Evolutionary conservation across 148 eudicot genomes (phyloP), one percentile per base, ranked within the genome.

Genomic region (Vaccinium darrowii): DNA sequence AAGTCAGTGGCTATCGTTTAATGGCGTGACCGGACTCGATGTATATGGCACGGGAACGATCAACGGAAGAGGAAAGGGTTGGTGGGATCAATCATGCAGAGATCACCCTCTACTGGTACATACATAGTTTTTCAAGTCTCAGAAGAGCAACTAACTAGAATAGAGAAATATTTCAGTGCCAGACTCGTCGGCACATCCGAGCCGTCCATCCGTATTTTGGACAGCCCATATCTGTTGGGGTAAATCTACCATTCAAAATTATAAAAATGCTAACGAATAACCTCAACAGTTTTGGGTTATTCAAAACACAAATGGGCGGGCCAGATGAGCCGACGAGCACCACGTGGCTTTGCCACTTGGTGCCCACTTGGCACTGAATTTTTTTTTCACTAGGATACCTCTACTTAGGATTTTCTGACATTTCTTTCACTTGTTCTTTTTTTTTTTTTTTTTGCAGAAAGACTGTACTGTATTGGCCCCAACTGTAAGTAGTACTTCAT

Each of bases 1-100:
- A 9, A 88, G 95, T 73, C 87, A 79, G 63, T 92, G 94, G 94
- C 81, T 92, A 25, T 90, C 76, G 21, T 92, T 92, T 73, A 81
- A 23, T 36, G 51, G 58, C 30, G 80, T 93, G 27, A 86, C 82
- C 21, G 89, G 93, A 39, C 92, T 92, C 23, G 52, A 23, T 16
- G 79, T 93, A 23, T 87, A 87, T 83, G 96, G 96, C 33, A 83
- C 74, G 30, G 93, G 94, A n/a, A 79, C 51, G 12, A 75, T 93
- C 8, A 86, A 92, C 63, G 96, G 93, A 80, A 84, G 74, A 77
- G 96, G 96, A 23, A 84, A 86, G n/a, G 88, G 86, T 49, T 93
- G 96, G 96, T 93, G 96, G 96, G 91, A 93, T 65, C 93, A 92
- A 84, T 93, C 96, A 3, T 93, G 96, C 83, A 91, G 83, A 88